phyloP scores from a whole-genome alignment of 2,329 filamentous ascomycete species.

The Magnaporthales sp. region DNA sequence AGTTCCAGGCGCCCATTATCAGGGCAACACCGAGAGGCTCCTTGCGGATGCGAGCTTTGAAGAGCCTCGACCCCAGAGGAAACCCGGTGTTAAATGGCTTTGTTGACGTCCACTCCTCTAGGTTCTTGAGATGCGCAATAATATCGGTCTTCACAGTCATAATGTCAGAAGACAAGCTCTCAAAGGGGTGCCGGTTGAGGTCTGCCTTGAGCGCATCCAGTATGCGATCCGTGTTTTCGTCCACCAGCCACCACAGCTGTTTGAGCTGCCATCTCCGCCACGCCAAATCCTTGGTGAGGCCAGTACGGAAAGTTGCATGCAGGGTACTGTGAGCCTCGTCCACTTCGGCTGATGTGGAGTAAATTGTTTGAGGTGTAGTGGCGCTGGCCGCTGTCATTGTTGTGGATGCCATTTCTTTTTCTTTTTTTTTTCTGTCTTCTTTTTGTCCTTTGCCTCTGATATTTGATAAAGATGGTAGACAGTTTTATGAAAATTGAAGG shows the following conservation, averaged over 20 bases:
- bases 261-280: slow-evolving; percentile 2
- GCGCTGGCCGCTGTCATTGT: neutral
- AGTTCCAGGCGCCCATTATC: slow-evolving; percentile 38
- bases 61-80: slow-evolving; percentile 19
- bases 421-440: neutral
- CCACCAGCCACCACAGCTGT: slow-evolving; percentile 26
- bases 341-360: neutral
- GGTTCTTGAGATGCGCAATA: slow-evolving; percentile 24
- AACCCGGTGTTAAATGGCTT: slow-evolving; percentile 19
- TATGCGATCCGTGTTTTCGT: slow-evolving; percentile 26
- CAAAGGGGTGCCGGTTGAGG: slow-evolving; percentile 24
- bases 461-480: neutral
- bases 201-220: slow-evolving; percentile 23
- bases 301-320: neutral
- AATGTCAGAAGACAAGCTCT: slow-evolving; percentile 23
- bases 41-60: slow-evolving; percentile 23
- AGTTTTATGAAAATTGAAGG: neutral
- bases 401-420: neutral
- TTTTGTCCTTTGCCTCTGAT: neutral
- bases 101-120: slow-evolving; percentile 30
- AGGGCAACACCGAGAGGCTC: slow-evolving; percentile 34
- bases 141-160: slow-evolving; percentile 23
- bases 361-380: neutral
- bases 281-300: neutral
- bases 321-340: neutral